Evolutionary conservation across 108 stramenopile species (phyloP).

Genomic region (Thalassiosira profunda): DNA sequence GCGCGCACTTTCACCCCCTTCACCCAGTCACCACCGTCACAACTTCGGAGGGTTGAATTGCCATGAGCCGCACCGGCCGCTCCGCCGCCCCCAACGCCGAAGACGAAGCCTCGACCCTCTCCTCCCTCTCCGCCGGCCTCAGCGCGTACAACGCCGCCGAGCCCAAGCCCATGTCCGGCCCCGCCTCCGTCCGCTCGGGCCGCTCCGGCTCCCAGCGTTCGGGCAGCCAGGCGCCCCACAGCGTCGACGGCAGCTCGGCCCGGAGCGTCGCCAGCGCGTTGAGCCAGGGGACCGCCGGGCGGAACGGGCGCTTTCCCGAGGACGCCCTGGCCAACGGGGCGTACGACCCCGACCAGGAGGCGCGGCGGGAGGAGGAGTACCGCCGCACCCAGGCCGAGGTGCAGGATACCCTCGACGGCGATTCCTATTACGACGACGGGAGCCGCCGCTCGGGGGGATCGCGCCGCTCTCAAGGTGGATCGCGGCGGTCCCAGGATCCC

Average conservation of each 20-base stretch:
- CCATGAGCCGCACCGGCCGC: no score
- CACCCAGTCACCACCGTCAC: no score
- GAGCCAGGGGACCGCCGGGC: constrained; percentile 17
- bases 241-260: constrained; percentile 7
- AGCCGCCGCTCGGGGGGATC: neutral
- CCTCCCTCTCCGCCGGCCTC: constrained; percentile 38
- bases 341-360: neutral
- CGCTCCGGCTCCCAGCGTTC: constrained; percentile 2
- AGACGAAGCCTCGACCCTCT: no score
- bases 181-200: constrained; percentile 4
- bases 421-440: neutral
- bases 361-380: constrained; percentile 7
- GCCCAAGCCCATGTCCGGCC: constrained; percentile 9
- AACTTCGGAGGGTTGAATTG: no score
- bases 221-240: neutral
- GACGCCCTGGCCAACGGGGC: no score
- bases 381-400: neutral
- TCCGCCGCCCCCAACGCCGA: no score
- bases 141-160: constrained; percentile 50
- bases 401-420: neutral
- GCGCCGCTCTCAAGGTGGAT: neutral
- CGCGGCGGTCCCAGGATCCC: neutral
- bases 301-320: neutral
- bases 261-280: constrained; percentile 11
- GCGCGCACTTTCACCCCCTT: no score